phyloP scores from a whole-genome alignment of 2,329 filamentous ascomycete genomes.

The Aureobasidium pullulans region DNA sequence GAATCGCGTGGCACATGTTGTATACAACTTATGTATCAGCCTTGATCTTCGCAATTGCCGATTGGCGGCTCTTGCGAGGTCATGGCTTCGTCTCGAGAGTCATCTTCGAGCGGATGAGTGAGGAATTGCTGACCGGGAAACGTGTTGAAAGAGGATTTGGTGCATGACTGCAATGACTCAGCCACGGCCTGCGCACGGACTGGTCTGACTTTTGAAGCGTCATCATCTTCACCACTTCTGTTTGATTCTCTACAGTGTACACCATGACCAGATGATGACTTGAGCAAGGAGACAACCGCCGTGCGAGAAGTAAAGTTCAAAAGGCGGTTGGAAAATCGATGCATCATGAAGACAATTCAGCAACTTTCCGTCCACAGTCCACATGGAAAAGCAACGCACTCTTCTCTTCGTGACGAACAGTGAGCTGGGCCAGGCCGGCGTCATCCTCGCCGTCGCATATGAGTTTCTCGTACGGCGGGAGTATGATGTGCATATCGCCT shows the following conservation, averaged over 20 bases:
- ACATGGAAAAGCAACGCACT: neutral
- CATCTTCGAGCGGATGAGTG: neutral
- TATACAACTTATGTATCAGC: neutral
- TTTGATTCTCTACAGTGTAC: too few relatives aligned
- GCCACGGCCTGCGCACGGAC: too few relatives aligned
- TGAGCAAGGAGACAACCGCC: too few relatives aligned
- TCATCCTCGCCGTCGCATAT: neutral
- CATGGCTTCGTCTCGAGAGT: neutral
- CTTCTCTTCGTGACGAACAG: neutral
- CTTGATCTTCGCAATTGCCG: too few relatives aligned
- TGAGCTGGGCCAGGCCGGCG: constrained; percentile 1
- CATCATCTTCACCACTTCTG: too few relatives aligned
- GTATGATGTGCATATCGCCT: neutral
- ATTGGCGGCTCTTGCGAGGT: too few relatives aligned
- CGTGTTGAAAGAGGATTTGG: neutral
- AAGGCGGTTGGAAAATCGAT: too few relatives aligned
- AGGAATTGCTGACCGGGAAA: neutral
- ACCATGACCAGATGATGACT: too few relatives aligned
- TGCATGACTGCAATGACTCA: neutral
- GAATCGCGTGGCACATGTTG: neutral
- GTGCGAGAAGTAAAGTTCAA: too few relatives aligned
- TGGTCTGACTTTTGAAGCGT: too few relatives aligned
- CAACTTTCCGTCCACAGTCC: neutral
- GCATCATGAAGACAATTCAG: neutral
- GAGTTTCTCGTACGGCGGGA: neutral